Conservation (phyloP, 768 basidiomycete genomes). For the Tubosaeta sp. region DNA sequence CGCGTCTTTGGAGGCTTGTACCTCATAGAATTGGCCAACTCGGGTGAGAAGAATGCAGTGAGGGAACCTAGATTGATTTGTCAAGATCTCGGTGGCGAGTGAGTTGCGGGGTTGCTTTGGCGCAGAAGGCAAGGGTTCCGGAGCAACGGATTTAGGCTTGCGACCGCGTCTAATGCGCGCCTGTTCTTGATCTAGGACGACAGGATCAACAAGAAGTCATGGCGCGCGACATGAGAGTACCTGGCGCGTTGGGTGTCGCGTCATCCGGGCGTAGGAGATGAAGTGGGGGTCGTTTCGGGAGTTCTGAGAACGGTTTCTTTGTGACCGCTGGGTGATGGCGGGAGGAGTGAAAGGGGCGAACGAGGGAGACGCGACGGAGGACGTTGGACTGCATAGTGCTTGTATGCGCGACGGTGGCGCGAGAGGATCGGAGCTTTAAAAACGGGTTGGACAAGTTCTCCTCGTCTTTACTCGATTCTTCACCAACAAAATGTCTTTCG, state of each 20-base stretch:
- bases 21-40: slow-evolving; percentile 96
- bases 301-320: slow-evolving; percentile 52
- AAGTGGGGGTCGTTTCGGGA: slow-evolving; percentile 41
- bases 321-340: slow-evolving; percentile 25
- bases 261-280: not conserved
- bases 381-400: slow-evolving; percentile 6
- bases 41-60: slow-evolving; percentile 88
- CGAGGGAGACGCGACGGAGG: slow-evolving; percentile 10
- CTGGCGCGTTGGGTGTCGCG: not conserved
- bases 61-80: slow-evolving; percentile 72
- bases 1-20: slow-evolving; percentile 27
- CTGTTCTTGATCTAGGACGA: not conserved
- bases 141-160: slow-evolving; percentile 7
- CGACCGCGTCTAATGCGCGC: slow-evolving; percentile 15
- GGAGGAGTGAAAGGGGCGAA: slow-evolving; percentile 11
- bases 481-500: slow-evolving; percentile 65
- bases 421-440: slow-evolving; percentile 31
- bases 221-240: slow-evolving; percentile 2
- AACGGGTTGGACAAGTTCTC: slow-evolving; percentile 28
- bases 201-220: not conserved
- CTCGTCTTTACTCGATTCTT: slow-evolving; percentile 30
- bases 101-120: slow-evolving; percentile 37
- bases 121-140: not conserved
- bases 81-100: slow-evolving; percentile 65
- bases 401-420: slow-evolving; percentile 33